These are phyloP conservation scores for Pseudocercospora cruenta DNA, from an alignment of 2,329 filamentous ascomycete genomes.

Conservation along the genomic window DNA sequence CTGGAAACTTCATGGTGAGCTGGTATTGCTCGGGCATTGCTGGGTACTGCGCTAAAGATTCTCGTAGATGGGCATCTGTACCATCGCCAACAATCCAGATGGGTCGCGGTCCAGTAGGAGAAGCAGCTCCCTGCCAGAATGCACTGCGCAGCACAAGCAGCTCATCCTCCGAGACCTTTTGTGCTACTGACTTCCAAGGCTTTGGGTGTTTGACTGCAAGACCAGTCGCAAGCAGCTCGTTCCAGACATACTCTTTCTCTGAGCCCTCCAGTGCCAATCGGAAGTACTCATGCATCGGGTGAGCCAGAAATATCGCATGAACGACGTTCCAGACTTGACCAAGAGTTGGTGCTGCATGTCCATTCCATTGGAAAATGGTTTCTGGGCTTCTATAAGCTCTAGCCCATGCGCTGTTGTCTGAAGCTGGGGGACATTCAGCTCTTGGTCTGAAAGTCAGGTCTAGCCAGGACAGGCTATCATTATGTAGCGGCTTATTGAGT, in stretches of 20 bases:
- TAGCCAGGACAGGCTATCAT: conserved; percentile 43
- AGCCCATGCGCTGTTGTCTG: conserved; percentile 45
- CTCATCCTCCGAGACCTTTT: conserved; percentile 43
- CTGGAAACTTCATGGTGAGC: conserved; percentile 52
- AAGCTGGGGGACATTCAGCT: conserved; percentile 31
- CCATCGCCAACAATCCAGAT: conserved; percentile 36
- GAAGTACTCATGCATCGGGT: conserved; percentile 52
- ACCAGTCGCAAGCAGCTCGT: conserved; percentile 47
- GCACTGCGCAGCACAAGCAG: conserved; percentile 55
- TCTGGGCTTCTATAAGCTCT: conserved; percentile 49
- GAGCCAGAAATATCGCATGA: conserved; percentile 51
- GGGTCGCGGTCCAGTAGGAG: conserved; percentile 47
- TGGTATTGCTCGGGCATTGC: conserved; percentile 48
- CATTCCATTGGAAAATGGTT: conserved; percentile 48
- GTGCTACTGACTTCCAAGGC: conserved; percentile 35
- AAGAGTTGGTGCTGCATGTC: conserved; percentile 42
- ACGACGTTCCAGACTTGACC: conserved; percentile 53
- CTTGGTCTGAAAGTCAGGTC: conserved; percentile 38
- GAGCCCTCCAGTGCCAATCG: conserved; percentile 46
- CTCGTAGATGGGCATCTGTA: conserved; percentile 24
- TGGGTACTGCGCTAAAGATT: conserved; percentile 42
- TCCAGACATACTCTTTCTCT: conserved; percentile 41
- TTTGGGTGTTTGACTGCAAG: conserved; percentile 49
- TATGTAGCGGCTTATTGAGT: conserved; percentile 44
- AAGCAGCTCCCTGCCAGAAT: conserved; percentile 51